Evolutionary conservation across 2,329 filamentous ascomycete species (phyloP).

Genomic region (Aspergillus sp.): DNA sequence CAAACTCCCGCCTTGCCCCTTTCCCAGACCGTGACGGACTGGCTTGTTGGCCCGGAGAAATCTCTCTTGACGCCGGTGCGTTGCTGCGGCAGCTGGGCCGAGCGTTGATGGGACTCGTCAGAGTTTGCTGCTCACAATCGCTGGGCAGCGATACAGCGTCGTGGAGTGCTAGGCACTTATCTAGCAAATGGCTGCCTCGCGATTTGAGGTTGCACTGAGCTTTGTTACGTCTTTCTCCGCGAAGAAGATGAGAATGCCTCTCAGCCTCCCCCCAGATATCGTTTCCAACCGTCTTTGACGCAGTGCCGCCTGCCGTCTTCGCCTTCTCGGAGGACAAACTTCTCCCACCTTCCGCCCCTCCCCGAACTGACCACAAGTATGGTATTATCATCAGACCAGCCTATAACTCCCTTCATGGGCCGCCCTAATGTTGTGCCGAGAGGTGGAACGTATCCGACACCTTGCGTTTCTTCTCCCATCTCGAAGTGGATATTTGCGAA

Average conservation of each 20-base stretch:
- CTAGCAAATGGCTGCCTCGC: not conserved
- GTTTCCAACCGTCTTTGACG: slow-evolving; percentile 78
- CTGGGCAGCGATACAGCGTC: not conserved
- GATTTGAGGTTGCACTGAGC: not conserved
- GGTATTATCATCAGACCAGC: slow-evolving; percentile 77
- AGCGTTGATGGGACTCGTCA: not conserved
- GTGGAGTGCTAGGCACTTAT: not conserved
- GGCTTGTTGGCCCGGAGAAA: not conserved
- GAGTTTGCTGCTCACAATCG: not conserved
- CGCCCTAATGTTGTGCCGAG: slow-evolving; percentile 59
- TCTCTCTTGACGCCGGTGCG: not conserved
- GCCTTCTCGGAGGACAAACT: slow-evolving; percentile 72
- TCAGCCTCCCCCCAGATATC: slow-evolving; percentile 63
- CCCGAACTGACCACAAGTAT: slow-evolving; percentile 80
- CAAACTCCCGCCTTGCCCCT: slow-evolving; percentile 1
- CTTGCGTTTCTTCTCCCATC: slow-evolving; percentile 71
- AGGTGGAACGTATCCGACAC: slow-evolving; percentile 51
- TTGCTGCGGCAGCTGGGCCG: not conserved
- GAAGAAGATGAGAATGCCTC: not conserved
- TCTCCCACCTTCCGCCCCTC: slow-evolving; percentile 83
- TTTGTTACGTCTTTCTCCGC: not conserved
- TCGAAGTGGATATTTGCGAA: slow-evolving; percentile 82
- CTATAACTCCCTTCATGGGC: slow-evolving; percentile 80
- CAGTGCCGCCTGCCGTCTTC: slow-evolving; percentile 70
- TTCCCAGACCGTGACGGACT: not conserved